Evolutionary conservation across 495 filamentous ascomycete species (phyloP).

Genomic region (Daldinia grandis): DNA sequence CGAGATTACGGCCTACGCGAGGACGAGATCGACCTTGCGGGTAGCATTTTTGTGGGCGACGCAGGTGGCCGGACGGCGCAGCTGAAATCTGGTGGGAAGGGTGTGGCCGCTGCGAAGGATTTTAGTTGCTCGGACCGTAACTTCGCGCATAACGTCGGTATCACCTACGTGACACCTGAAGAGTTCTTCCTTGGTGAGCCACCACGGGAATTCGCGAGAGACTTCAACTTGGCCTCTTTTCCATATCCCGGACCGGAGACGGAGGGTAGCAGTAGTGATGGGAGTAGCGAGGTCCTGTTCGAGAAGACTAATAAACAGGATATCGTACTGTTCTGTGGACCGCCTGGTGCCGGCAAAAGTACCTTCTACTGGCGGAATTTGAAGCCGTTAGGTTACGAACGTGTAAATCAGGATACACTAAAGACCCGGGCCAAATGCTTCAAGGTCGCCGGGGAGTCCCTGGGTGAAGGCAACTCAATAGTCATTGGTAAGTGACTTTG

Average conservation of each 20-base stretch:
- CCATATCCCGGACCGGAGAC: constrained; percentile 40
- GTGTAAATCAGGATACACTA: constrained; percentile 90
- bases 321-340: constrained; percentile 85
- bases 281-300: constrained; percentile 51
- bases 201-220: constrained; percentile 66
- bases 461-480: constrained; percentile 72
- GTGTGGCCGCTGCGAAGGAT: constrained; percentile 50
- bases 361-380: constrained; percentile 86
- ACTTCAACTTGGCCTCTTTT: constrained; percentile 67
- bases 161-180: constrained; percentile 85
- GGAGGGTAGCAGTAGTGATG: background rate
- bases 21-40: constrained; percentile 67
- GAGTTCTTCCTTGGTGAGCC: constrained; percentile 81
- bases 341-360: constrained; percentile 88
- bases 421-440: constrained; percentile 83
- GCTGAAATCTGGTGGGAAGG: constrained; percentile 32
- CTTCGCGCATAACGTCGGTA: constrained; percentile 81
- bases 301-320: constrained; percentile 72
- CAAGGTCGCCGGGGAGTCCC: constrained; percentile 71
- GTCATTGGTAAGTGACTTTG: constrained; percentile 71
- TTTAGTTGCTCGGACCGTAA: constrained; percentile 85
- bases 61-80: constrained; percentile 66
- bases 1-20: constrained; percentile 75
- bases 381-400: constrained; percentile 80
- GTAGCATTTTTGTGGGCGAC: constrained; percentile 90